Conservation (phyloP, 2,329 filamentous ascomycete species). For the Beauveria pseudobassiana region DNA sequence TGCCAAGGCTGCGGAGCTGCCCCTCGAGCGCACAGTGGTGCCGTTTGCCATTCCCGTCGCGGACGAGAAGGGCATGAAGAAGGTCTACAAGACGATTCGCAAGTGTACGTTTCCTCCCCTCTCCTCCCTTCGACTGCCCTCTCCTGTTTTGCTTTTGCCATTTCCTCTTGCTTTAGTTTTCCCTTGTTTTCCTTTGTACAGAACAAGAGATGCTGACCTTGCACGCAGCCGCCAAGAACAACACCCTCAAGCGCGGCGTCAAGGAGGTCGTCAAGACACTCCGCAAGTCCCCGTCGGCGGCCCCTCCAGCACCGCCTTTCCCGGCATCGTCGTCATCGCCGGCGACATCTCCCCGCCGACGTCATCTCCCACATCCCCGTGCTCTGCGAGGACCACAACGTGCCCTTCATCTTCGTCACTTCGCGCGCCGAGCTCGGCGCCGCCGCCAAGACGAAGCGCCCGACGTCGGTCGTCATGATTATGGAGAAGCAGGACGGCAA, state of each 20-base stretch:
- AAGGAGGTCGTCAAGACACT: constrained; percentile 99
- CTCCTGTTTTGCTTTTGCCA: background rate
- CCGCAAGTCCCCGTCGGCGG: constrained; percentile 72
- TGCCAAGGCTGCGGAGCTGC: constrained; percentile 25
- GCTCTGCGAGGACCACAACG: constrained; percentile 95
- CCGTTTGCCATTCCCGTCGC: constrained; percentile 78
- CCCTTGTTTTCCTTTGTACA: too few relatives aligned
- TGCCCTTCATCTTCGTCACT: constrained; percentile 92
- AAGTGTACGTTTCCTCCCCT: constrained; percentile 38
- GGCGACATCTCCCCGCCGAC: constrained; percentile 96
- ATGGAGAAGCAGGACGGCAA: constrained; percentile 47
- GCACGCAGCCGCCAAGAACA: constrained; percentile 76
- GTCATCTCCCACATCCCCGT: constrained; percentile 98
- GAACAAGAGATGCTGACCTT: background rate
- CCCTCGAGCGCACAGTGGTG: constrained; percentile 55
- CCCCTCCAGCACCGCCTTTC: constrained; percentile 54
- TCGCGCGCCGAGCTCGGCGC: constrained; percentile 90
- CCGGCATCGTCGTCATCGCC: constrained; percentile 81
- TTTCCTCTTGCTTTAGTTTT: background rate
- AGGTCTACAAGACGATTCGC: constrained; percentile 49
- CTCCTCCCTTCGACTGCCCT: background rate
- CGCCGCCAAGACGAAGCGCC: constrained; percentile 89
- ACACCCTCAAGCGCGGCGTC: constrained; percentile 92
- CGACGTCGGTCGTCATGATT: constrained; percentile 93
- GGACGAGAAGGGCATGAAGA: constrained; percentile 67